Evolutionary conservation across 352 stramenopile species (phyloP).

Genomic region (Plasmopara halstedii): DNA sequence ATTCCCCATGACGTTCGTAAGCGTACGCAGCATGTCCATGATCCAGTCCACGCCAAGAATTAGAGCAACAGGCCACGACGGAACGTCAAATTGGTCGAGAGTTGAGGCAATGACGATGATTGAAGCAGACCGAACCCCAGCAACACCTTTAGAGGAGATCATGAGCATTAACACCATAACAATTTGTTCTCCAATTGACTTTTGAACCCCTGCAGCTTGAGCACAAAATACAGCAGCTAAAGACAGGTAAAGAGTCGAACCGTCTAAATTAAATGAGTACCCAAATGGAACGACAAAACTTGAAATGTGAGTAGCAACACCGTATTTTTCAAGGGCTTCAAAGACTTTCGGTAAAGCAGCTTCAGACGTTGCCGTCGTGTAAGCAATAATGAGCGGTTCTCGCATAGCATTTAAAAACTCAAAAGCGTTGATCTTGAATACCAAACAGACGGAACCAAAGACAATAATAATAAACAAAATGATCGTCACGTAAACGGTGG

Average conservation of each 20-base stretch:
- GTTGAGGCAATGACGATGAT: constrained; percentile 44
- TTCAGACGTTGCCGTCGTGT: constrained; percentile 48
- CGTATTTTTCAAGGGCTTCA: constrained; percentile 43
- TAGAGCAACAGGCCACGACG: constrained; percentile 45
- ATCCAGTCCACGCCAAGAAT: constrained; percentile 53
- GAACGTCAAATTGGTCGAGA: constrained; percentile 46
- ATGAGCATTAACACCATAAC: constrained; percentile 56
- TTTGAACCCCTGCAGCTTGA: constrained; percentile 35
- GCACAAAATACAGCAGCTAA: constrained; percentile 45
- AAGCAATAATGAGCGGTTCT: constrained; percentile 54
- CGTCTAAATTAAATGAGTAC: constrained; percentile 65
- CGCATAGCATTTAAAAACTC: constrained; percentile 43
- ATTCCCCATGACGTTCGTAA: constrained; percentile 53
- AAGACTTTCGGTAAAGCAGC: constrained; percentile 54
- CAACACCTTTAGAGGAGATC: constrained; percentile 50
- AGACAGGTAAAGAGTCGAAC: constrained; percentile 43
- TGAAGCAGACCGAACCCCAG: constrained; percentile 36
- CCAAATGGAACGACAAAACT: constrained; percentile 52
- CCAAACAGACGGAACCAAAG: constrained; percentile 30
- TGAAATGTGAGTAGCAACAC: constrained; percentile 40
- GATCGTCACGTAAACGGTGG: constrained; percentile 40
- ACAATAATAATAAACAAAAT: constrained; percentile 42
- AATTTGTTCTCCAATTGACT: constrained; percentile 48
- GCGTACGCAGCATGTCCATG: constrained; percentile 49
- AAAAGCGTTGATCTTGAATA: constrained; percentile 39